Evolutionary conservation across 495 filamentous ascomycete genomes (phyloP), one percentile per base, ranked within the genome.

Genomic region (Corynascus novoguineensis): DNA sequence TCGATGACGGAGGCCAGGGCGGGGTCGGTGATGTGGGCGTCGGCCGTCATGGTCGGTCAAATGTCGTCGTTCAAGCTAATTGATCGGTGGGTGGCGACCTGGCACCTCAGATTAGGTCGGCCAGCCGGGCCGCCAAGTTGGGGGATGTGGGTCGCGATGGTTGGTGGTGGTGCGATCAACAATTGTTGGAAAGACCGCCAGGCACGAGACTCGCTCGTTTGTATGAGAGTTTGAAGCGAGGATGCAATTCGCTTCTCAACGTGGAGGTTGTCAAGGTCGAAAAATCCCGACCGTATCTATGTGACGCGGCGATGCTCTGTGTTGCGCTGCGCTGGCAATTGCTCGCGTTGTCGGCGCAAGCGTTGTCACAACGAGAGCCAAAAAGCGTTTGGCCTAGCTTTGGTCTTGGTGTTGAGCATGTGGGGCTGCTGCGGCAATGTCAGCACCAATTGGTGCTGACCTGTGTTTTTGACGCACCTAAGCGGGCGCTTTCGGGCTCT

Each of bases 1-100:
- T 83, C 76, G 31, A 95, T 78, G 53, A 89, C 89, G n/a, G 84
- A 78, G 46, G 76, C 71, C 21, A 95, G 81, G 40, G 81, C 77
- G 14, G 84, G 75, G 67, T 95, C 87, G 28, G 82, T 83, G 59
- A 93, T 81, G 63, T 86, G 80, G 34, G 81, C 77, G 65, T 82
- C 73, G 60, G 68, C 63, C 29, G 71, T 62, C 75, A 80, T 81
- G 60, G 59, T 46, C 42, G 44, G 38, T n/a, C n/a, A n/a, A n/a
- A 45, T 25, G 4, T 22, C 29, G 35, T 12, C 24, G 22, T 12
- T 57, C 17, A 3, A 2, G 1, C 32, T 24, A 14, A 3, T 22
- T 40, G 50, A 37, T 2, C 6, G 24, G 51, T 24, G 42, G 42
- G 24, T 14, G 8, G 44, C 15, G 44, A 28, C 27, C 6, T n/a